Evolutionary conservation across 495 filamentous ascomycete genomes (phyloP).

Genomic region (Penicillium cataractarum): DNA sequence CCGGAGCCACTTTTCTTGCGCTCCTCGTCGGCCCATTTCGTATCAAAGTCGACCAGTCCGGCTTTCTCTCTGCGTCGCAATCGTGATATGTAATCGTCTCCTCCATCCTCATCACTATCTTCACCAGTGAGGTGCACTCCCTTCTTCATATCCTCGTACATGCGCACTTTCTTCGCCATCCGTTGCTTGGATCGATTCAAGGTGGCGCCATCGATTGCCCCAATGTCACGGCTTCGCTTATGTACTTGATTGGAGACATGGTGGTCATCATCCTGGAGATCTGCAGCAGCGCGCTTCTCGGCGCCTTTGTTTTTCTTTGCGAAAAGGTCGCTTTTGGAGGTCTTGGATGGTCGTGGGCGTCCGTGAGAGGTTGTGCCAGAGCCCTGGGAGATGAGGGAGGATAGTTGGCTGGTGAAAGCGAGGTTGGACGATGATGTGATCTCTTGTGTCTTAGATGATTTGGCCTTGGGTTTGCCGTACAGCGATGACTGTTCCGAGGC

Average conservation of each 20-base stretch:
- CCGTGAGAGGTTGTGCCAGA: constrained; percentile 43
- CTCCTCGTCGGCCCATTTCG: constrained; percentile 82
- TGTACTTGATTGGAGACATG: constrained; percentile 42
- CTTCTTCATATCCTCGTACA: constrained; percentile 85
- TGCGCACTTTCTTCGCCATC: constrained; percentile 83
- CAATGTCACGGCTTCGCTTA: constrained; percentile 42
- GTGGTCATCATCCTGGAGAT: constrained; percentile 46
- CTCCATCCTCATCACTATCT: constrained; percentile 47
- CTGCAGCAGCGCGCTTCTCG: constrained; percentile 61
- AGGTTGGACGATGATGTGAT: constrained; percentile 73
- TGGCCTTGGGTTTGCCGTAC: constrained; percentile 72
- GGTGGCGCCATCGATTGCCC: constrained; percentile 46
- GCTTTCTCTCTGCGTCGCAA: constrained; percentile 49
- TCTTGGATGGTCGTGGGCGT: constrained; percentile 67
- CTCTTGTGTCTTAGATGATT: constrained; percentile 50
- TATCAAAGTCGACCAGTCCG: constrained; percentile 85
- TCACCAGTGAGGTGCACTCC: constrained; percentile 53
- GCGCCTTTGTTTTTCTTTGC: constrained; percentile 69
- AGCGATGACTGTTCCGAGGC: constrained; percentile 48
- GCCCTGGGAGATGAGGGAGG: constrained; percentile 66
- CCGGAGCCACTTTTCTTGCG: constrained; percentile 42
- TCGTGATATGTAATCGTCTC: constrained; percentile 35
- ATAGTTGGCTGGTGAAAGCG: constrained; percentile 77
- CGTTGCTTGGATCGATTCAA: constrained; percentile 67
- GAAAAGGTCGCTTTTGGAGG: constrained; percentile 71